Evolutionary conservation across 768 basidiomycete genomes (phyloP), one percentile per base, ranked within the genome.

Genomic region (Hydnum rufescens): DNA sequence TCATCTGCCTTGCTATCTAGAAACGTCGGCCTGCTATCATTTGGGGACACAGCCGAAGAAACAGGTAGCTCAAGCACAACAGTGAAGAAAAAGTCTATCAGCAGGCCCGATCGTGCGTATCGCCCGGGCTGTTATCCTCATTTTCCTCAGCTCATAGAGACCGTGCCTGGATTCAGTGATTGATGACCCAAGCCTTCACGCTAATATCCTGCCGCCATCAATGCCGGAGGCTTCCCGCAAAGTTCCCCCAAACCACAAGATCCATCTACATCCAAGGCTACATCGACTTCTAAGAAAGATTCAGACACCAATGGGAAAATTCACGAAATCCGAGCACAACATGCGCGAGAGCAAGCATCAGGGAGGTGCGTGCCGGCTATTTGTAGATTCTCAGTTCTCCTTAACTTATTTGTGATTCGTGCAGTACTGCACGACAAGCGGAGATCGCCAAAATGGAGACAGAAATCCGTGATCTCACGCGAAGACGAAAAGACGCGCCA

Each of bases 401-500:
- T 6, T 25, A 19, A 22, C 44, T 51, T 52, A 19, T 52, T 52
- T 25, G 8, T 32, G 30, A 32, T 32, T 8, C 8, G 6, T 44
- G 3, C 54, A 88, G 82, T 51, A 70, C 71, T 31, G 65, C 73
- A 6, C 81, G 83, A 22, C 75, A 80, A 60, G 70, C 76, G 4
- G 79, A 89, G 62, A 85, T 95, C 49, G 80, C 78, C 58, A 80
- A 74, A 59, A 85, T 96, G 78, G 87, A 96, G 64, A 77, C 76
- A 4, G 83, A 88, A 43, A 82, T 96, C 52, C 80, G 85, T 25
- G 80, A 75, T 56, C 74, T 93, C 4, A 70, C 76, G 28, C 76
- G 78, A 55, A 72, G 71, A 42, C 74, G 73, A 5, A 73, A 70
- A 26, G 75, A 70, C 1, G 56, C 55, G 4, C 57, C 55, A 4